Conservation (phyloP, 805 yeast genomes). For the Wickerhamomyces rabaulensis region DNA sequence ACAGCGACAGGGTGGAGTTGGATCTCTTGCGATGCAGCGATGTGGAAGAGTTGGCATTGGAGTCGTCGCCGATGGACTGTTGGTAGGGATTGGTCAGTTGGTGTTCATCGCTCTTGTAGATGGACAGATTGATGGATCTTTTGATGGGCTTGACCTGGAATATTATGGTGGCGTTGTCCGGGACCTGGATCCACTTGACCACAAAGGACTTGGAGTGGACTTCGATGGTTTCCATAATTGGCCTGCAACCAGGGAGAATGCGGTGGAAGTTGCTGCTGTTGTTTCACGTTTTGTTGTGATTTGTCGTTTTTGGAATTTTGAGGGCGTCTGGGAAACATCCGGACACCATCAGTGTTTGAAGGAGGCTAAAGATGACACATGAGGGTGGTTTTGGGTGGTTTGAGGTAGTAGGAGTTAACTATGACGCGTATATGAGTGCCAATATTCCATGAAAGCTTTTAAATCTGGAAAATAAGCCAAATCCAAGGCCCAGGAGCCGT, state of each 20-base stretch:
- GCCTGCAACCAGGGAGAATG: background rate
- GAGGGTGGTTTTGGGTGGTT: no score
- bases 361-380: background rate
- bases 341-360: background rate
- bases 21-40: slow-evolving; percentile 29
- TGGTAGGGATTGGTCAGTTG: background rate
- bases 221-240: slow-evolving; percentile 79
- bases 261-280: background rate
- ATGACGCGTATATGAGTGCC: no score
- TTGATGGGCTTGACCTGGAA: slow-evolving; percentile 83
- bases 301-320: background rate
- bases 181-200: slow-evolving; percentile 85
- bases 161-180: slow-evolving; percentile 56
- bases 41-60: slow-evolving; percentile 14
- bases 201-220: slow-evolving; percentile 85
- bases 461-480: background rate
- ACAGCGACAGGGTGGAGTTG: slow-evolving; percentile 33
- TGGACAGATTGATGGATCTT: slow-evolving; percentile 44
- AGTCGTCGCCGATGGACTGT: slow-evolving; percentile 1
- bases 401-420: background rate
- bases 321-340: background rate
- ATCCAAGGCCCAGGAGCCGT: no score
- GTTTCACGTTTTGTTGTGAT: background rate
- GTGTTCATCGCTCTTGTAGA: slow-evolving; percentile 24
- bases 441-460: no score